These are phyloP conservation scores for Penicillium chermesinum DNA, from an alignment of 495 filamentous ascomycete genomes.

Conservation along the genomic window DNA sequence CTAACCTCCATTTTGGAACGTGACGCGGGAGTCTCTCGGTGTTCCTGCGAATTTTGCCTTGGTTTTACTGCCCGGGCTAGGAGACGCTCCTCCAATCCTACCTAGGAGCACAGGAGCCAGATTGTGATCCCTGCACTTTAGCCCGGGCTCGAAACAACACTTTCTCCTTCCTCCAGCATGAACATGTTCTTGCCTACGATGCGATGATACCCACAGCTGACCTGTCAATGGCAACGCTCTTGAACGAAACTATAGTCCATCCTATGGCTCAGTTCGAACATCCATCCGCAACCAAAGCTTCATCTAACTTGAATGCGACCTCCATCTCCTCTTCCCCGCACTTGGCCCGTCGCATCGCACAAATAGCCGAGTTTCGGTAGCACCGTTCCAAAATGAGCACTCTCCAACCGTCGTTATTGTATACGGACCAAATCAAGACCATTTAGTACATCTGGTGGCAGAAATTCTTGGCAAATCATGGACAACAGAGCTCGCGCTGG, in stretches of 20 bases:
- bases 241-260: conserved; percentile 17
- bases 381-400: background rate
- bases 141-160: background rate
- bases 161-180: conserved; percentile 21
- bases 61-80: background rate
- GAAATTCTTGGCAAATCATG: conserved; percentile 65
- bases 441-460: conserved; percentile 61
- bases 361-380: background rate
- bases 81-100: background rate
- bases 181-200: conserved; percentile 24
- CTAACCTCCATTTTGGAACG: background rate
- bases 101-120: no score
- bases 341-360: conserved; percentile 8
- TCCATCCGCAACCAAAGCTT: background rate
- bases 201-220: conserved; percentile 42
- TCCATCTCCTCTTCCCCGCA: conserved; percentile 5
- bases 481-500: conserved; percentile 49
- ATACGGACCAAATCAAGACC: conserved; percentile 55
- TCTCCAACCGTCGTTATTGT: conserved; percentile 50
- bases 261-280: background rate
- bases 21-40: background rate
- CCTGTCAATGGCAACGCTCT: conserved; percentile 34
- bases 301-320: conserved; percentile 8
- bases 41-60: background rate
- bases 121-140: no score